A percentile compares a stretch with the other conserved stretches of the same genome.
Evolutionary conservation across 805 yeast species (phyloP).

Genomic region (Jamesozyma rosinii): DNA sequence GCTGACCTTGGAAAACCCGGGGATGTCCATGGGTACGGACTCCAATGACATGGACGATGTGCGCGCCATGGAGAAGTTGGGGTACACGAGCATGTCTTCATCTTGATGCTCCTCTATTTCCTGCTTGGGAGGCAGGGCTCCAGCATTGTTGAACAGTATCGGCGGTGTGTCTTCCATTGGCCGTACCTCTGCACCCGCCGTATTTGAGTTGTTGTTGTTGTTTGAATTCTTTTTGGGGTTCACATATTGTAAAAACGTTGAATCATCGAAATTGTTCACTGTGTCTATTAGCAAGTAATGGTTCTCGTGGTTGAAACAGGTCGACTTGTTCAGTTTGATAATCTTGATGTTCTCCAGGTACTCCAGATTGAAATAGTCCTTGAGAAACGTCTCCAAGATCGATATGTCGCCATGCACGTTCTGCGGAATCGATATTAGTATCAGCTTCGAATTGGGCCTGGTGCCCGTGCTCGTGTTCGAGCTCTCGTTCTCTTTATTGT

Average conservation of each 20-base stretch:
- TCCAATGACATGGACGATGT: no score
- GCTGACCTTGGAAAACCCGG: no score
- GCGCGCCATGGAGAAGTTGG: no score
- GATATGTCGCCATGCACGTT: slow-evolving; percentile 24
- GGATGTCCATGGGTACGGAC: no score
- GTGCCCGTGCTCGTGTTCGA: background rate
- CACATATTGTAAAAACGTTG: slow-evolving; percentile 21
- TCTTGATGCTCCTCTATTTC: no score
- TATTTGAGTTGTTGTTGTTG: no score
- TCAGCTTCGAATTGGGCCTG: slow-evolving; percentile 6
- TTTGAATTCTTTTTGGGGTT: no score
- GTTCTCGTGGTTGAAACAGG: slow-evolving; percentile 27
- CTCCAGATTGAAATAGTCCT: slow-evolving; percentile 27
- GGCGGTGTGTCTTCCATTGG: no score
- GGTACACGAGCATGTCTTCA: no score
- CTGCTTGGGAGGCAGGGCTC: no score
- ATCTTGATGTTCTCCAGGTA: slow-evolving; percentile 23
- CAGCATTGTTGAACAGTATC: no score
- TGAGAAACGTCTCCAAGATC: slow-evolving; percentile 25
- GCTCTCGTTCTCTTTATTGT: slow-evolving; percentile 10
- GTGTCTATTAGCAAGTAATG: slow-evolving; percentile 28
- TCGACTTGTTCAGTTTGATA: slow-evolving; percentile 23
- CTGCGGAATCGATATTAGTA: slow-evolving; percentile 29
- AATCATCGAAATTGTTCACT: slow-evolving; percentile 24
- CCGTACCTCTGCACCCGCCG: no score